These are phyloP conservation scores for Globisporangium canariense DNA, from an alignment of 352 stramenopile species.

Conservation along the genomic window DNA sequence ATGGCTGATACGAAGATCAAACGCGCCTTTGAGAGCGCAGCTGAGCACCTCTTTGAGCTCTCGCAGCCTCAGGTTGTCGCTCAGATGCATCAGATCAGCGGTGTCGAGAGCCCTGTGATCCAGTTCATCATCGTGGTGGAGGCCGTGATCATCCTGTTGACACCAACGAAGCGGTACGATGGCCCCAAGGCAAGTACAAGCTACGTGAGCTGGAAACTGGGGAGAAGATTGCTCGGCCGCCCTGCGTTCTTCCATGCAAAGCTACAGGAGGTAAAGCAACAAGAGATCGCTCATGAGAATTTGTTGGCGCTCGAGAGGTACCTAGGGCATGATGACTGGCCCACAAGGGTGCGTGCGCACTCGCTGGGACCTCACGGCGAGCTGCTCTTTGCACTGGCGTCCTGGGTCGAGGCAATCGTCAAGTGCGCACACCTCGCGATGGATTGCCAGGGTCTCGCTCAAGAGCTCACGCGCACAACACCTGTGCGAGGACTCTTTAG, in stretches of 20 bases:
- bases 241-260: slow-evolving; percentile 46
- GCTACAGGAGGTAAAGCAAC: slow-evolving; percentile 38
- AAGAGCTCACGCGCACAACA: slow-evolving; percentile 44
- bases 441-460: slow-evolving; percentile 39
- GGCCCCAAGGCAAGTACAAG: slow-evolving; percentile 40
- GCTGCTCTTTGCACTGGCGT: slow-evolving; percentile 45
- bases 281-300: slow-evolving; percentile 48
- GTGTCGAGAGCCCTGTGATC: slow-evolving; percentile 6
- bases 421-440: slow-evolving; percentile 36
- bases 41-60: slow-evolving; percentile 28
- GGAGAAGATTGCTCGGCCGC: slow-evolving; percentile 44
- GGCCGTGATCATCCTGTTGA: slow-evolving; percentile 74
- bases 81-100: slow-evolving; percentile 34
- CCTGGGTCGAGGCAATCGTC: slow-evolving; percentile 50
- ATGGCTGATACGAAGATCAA: slow-evolving; percentile 56
- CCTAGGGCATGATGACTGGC: slow-evolving; percentile 51
- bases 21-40: slow-evolving; percentile 37
- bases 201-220: slow-evolving; percentile 70
- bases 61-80: slow-evolving; percentile 2
- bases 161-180: slow-evolving; percentile 60
- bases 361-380: slow-evolving; percentile 22
- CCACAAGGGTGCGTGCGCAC: slow-evolving; percentile 26
- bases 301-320: slow-evolving; percentile 53
- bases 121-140: slow-evolving; percentile 75
- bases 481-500: slow-evolving; percentile 64